Evolutionary conservation across 495 filamentous ascomycete species (phyloP).

Genomic region (Neurospora sp.): DNA sequence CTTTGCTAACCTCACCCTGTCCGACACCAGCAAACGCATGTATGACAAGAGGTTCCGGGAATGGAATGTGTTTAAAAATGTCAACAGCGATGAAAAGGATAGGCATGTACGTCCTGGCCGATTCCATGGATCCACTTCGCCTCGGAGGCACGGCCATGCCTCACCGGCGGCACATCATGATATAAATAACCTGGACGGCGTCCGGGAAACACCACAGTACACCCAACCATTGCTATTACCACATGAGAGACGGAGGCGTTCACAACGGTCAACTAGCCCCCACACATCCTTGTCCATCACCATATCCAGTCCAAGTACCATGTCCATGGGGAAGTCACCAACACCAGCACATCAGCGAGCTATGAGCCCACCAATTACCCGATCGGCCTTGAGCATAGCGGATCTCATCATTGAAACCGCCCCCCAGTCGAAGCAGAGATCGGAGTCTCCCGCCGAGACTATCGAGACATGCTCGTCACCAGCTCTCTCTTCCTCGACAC

Average conservation of each 20-base stretch:
- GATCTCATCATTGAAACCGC: slow-evolving; percentile 12
- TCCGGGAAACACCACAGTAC: neutral
- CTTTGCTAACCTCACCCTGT: neutral
- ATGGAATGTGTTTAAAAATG: slow-evolving; percentile 26
- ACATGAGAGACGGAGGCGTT: neutral
- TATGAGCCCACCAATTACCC: neutral
- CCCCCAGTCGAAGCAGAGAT: neutral
- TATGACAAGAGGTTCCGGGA: slow-evolving; percentile 27
- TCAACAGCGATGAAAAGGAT: slow-evolving; percentile 20
- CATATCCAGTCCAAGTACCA: neutral
- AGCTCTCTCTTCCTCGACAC: slow-evolving; percentile 2
- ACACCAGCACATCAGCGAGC: neutral
- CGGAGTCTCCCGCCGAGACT: slow-evolving; percentile 1
- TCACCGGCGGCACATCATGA: slow-evolving; percentile 6
- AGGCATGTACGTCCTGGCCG: neutral
- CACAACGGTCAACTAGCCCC: neutral
- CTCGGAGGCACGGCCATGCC: slow-evolving; percentile 3
- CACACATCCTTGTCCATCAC: neutral
- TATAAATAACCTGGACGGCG: slow-evolving; percentile 15
- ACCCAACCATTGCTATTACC: neutral
- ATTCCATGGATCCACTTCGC: neutral
- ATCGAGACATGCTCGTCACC: neutral
- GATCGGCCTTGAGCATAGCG: slow-evolving; percentile 12
- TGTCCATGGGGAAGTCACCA: neutral
- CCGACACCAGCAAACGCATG: slow-evolving; percentile 22